Conservation (phyloP, 2,329 filamentous ascomycete species). For the Alternaria consortialis region DNA sequence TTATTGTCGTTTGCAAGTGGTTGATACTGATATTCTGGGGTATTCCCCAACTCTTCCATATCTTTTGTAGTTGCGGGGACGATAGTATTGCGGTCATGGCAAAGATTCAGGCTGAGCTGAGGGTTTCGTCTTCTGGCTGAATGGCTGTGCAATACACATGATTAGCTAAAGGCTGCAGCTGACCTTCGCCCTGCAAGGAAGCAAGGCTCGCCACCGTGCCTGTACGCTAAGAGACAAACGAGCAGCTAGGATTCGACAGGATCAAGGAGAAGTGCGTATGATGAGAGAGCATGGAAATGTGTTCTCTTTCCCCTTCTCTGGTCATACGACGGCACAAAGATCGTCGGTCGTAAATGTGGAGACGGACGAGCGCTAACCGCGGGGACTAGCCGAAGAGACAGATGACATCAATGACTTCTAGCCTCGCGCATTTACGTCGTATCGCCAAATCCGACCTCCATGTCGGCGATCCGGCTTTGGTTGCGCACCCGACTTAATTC, state of each 20-base stretch:
- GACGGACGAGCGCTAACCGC: neutral
- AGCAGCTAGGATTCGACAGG: neutral
- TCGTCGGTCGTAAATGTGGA: neutral
- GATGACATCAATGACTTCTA: neutral
- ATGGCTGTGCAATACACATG: no score
- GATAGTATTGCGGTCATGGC: no score
- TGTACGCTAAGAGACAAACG: no score
- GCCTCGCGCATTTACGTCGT: neutral
- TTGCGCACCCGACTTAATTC: neutral
- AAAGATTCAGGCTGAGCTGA: no score
- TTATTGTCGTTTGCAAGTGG: no score
- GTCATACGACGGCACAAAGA: neutral
- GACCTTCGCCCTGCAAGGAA: no score
- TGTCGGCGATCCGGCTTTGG: constrained; percentile 5
- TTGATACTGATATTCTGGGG: no score
- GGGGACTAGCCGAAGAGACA: neutral
- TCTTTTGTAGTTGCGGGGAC: no score
- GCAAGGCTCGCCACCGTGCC: neutral
- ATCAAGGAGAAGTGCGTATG: neutral
- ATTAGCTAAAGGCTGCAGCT: no score
- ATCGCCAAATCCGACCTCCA: neutral
- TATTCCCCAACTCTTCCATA: no score
- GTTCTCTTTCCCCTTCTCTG: neutral
- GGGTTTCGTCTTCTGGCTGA: no score
- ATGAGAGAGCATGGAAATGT: neutral